Percentiles rank a stretch among this genome's conserved stretches.
Evolutionary conservation across 106 monocot genomes (phyloP).

Genomic region (Ottelia alismoides): DNA sequence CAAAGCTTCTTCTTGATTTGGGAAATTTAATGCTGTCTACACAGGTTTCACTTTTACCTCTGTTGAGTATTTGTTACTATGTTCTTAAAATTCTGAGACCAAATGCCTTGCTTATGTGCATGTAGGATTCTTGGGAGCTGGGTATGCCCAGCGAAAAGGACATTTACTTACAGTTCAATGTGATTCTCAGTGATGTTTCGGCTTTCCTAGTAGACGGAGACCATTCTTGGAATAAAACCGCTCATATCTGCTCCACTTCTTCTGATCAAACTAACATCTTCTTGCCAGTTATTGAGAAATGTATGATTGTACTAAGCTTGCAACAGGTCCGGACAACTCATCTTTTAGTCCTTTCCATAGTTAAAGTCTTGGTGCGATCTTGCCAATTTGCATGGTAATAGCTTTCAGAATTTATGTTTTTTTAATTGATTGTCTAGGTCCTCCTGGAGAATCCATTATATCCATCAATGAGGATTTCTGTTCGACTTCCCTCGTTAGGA

Average conservation of each 20-base stretch:
- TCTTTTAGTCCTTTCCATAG: slow-evolving; percentile 1
- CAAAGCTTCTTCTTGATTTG: slow-evolving; percentile 83
- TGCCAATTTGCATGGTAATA: not conserved
- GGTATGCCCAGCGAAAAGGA: slow-evolving; percentile 42
- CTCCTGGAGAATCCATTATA: slow-evolving; percentile 55
- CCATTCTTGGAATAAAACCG: slow-evolving; percentile 50
- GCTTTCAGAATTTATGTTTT: not conserved
- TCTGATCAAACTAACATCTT: slow-evolving; percentile 8
- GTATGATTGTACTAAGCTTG: slow-evolving; percentile 59
- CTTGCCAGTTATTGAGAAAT: slow-evolving; percentile 90
- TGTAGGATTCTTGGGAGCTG: slow-evolving; percentile 61
- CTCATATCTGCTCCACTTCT: slow-evolving; percentile 8
- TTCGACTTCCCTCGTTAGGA: slow-evolving; percentile 76
- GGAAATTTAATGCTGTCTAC: slow-evolving; percentile 78
- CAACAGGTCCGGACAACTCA: slow-evolving; percentile 94
- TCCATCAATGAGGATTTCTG: slow-evolving; percentile 72
- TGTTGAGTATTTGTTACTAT: too few relatives aligned
- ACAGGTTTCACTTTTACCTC: slow-evolving; percentile 28
- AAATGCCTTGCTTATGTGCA: not conserved
- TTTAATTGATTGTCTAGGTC: slow-evolving; percentile 26
- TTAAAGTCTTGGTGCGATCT: not conserved
- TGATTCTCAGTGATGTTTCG: slow-evolving; percentile 91
- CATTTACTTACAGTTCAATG: slow-evolving; percentile 77
- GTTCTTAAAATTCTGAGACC: too few relatives aligned
- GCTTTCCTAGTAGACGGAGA: slow-evolving; percentile 96